Base-by-base conservation (phyloP, 495 filamentous ascomycete species). In the Penicillium canariense region DNA sequence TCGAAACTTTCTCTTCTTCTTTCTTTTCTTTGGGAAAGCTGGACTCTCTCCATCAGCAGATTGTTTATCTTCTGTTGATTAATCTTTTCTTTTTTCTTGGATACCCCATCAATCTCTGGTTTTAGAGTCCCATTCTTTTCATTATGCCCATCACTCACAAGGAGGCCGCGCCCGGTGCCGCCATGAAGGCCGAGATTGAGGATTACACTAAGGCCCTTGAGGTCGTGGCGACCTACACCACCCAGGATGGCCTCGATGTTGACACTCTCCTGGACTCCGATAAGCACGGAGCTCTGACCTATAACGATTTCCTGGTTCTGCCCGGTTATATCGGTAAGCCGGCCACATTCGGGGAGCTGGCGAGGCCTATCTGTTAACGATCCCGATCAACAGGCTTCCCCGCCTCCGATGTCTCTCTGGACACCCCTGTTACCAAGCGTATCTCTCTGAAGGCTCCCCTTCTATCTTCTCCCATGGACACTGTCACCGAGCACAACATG, bases 401-500 rank as follows among this genome's bases (percentile, higher is more conserved):
- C 51, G 93, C 95, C 52, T 91, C 89, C 38, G 88, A 89, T 61
- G 95, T 97, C 50, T 76, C 75, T 46, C 87, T 97, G 40, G 94
- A 97, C 48, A 89, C 92, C 15, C 90, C 88, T 34, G 82, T 99
- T 56, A 97, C 94, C 57, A 96, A 91, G 82, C 85, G 90, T 60
- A 93, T 97, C 71, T 83, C 86, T 12, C 77, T 99, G 62, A 99
- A 96, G 81, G 91, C 89, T 9, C 94, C 94, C 35, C 86, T 99
- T 61, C 81, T 96, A 43, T 97, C 95, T 22, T 97, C 92, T 22
- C 95, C 94, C 62, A 99, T 99, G 94, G 94, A 99, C 79, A 99
- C 94, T 30, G 94, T 99, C 65, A 99, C 94, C 12, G 94, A 97
- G 75, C 87, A 95, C 72, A 91, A 94, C 68, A 99, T 99, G 94